Evolutionary conservation across 129 eudicot genomes (phyloP), one percentile per base, ranked within the genome.

Genomic region (Tagetes patula): DNA sequence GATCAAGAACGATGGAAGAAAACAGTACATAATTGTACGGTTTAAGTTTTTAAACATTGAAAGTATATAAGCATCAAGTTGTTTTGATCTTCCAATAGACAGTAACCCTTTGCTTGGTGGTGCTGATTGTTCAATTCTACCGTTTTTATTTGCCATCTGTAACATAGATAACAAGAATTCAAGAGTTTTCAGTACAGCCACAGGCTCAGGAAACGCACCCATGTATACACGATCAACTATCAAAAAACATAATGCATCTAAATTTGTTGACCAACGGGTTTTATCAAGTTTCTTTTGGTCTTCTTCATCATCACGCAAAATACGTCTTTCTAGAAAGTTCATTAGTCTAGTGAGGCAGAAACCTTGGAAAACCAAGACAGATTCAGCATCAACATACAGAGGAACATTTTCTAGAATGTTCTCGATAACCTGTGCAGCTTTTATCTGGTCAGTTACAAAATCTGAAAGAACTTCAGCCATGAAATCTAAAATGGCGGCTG

Each of bases 71-170:
- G 91, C 79, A 83, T 95, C 99, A 30, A 95, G 97, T 73, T 86
- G 99, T 74, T 88, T 86, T 42, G 90, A 91, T 86, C 97, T 90
- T 37, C 91, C 96, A 45, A 95, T 88, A 31, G 96, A 90, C 45
- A 95, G 72, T 33, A 95, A 77, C n/a, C 93, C 87, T 82, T 94
- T 95, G 30, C 91, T 89, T 4, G 87, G 70, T 30, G 99, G 91
- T 68, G 79, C 75, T 38, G 94, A 83, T 72, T 88, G 97, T 86
- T 95, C 99, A 68, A 95, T 79, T 65, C 96, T 89, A 14, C 99
- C 99, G 58, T 91, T 87, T 75, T 95, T 95, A 76, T 95, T 95
- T n/a, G 99, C 99, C 79, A 95, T 64, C 80, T 95, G 99, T 49
- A 95, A 75, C 91, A 95, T 88, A 40, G 99, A 90, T 68, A 95